Base-by-base conservation (phyloP, 1,139 yeast genomes). In the Yamadazyma conglobata region DNA sequence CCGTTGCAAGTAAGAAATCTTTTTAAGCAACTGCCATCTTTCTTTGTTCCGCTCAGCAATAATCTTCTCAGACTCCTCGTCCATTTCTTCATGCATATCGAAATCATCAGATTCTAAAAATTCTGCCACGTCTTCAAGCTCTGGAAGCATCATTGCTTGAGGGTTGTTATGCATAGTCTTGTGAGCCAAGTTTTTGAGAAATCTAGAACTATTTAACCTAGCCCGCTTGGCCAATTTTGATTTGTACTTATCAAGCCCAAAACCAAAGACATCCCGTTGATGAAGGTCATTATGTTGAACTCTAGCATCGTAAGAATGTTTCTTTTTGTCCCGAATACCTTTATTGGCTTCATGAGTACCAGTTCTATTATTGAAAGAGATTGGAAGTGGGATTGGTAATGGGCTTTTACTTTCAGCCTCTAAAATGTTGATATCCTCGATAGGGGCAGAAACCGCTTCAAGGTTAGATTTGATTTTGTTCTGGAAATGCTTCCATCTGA, bases 241-340 rank as follows among this genome's bases (percentile, higher is more conserved):
- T 34, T 68, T 66, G 62, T 72, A 76, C 40, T 68, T 69, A 51
- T 88, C 96, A 6, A 57, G 45, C 6, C 96, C 96, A 18, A 65
- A 64, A 6, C 96, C 96, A 8, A 63, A 73, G 9, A 88, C 93
- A 54, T 89, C 96, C 12, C 63, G 61, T 34, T 66, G 61, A 51
- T 89, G 96, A 14, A 54, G 58, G 9, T 63, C 63, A 48, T 72
- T 84, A 29, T 79, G 78, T 33, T 80, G 81, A 25, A 89, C 80
- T 49, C 97, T 73, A 1, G 87, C 71, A 56, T 89, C 97, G 2
- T 79, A 70, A 12, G 95, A 85, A 34, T 79, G 75, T 35, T 80
- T 77, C 60, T 89, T 89, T 51, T 75, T 78, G 39, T 88, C 96
- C 38, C 95, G 67, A 19, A 89, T 73, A 31, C 97, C 97, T 32